These are phyloP conservation scores for Fusarium virguliforme DNA, from an alignment of 2,329 filamentous ascomycete genomes.

Conservation along the genomic window DNA sequence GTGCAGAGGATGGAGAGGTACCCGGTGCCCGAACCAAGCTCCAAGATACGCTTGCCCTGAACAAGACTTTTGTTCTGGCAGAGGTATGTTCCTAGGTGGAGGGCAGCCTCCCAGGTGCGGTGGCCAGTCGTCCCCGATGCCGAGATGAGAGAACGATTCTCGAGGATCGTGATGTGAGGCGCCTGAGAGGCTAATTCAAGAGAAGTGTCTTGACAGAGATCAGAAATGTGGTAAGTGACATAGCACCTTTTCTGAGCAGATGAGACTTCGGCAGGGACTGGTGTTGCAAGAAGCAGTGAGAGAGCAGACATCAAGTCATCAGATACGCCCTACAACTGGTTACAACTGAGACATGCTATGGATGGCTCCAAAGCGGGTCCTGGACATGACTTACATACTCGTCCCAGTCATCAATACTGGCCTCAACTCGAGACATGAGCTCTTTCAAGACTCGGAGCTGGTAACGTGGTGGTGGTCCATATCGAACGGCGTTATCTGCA, in stretches of 20 bases:
- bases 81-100: slow-evolving; percentile 81
- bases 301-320: slow-evolving; percentile 83
- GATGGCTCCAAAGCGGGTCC: not conserved
- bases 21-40: slow-evolving; percentile 84
- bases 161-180: slow-evolving; percentile 73
- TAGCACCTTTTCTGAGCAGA: slow-evolving; percentile 81
- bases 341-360: slow-evolving; percentile 40
- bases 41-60: slow-evolving; percentile 72
- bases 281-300: slow-evolving; percentile 74
- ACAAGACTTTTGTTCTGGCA: slow-evolving; percentile 65
- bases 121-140: slow-evolving; percentile 82
- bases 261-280: slow-evolving; percentile 74
- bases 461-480: slow-evolving; percentile 78
- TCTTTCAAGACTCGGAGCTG: slow-evolving; percentile 81
- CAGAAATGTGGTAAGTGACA: slow-evolving; percentile 78
- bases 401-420: slow-evolving; percentile 84
- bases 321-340: slow-evolving; percentile 79
- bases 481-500: slow-evolving; percentile 67
- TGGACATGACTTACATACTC: slow-evolving; percentile 80
- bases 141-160: slow-evolving; percentile 78
- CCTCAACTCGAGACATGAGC: slow-evolving; percentile 79
- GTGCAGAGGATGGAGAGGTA: slow-evolving; percentile 82
- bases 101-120: slow-evolving; percentile 85
- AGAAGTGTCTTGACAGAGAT: slow-evolving; percentile 35
- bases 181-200: not conserved